phyloP scores from a whole-genome alignment of 192 early-diverging fungal species.

The Coemansia brasiliensis region DNA sequence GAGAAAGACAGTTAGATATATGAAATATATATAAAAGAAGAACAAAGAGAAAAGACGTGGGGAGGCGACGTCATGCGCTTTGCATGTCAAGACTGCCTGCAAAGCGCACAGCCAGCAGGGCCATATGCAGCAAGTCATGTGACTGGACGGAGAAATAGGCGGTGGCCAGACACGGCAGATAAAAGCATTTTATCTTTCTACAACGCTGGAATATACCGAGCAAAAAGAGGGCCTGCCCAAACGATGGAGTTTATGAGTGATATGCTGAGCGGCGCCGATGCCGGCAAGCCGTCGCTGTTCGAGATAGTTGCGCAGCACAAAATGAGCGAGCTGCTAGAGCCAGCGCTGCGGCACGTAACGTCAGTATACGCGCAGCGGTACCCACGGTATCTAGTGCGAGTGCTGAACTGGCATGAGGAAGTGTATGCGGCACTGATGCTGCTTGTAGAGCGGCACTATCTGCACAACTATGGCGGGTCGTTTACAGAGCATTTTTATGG shows the following conservation, averaged over 20 bases:
- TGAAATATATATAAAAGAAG: not conserved
- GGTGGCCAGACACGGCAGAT: not conserved
- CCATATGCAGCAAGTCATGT: not conserved
- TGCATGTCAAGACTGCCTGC: constrained; percentile 7
- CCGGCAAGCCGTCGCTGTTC: constrained; percentile 83
- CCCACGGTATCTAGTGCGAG: constrained; percentile 74
- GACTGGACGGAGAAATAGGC: not conserved
- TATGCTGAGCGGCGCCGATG: constrained; percentile 68
- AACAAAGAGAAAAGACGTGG: not conserved
- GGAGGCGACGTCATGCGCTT: constrained; percentile 5
- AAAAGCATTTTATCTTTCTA: not conserved
- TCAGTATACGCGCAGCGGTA: constrained; percentile 88
- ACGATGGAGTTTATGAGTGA: constrained; percentile 89
- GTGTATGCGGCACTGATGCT: constrained; percentile 77
- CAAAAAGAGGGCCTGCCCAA: too few species aligned
- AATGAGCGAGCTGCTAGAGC: constrained; percentile 78
- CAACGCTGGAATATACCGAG: not conserved
- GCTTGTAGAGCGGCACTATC: constrained; percentile 79
- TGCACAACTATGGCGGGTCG: constrained; percentile 75
- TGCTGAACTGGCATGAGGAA: constrained; percentile 83
- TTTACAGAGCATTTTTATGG: constrained; percentile 96
- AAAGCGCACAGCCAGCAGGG: constrained; percentile 1
- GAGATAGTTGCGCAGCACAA: constrained; percentile 86
- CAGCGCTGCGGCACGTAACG: constrained; percentile 80
- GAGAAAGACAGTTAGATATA: constrained; percentile 3